Base-by-base conservation (phyloP, 2,329 filamentous ascomycete genomes). In the Alternaria metachromatica region DNA sequence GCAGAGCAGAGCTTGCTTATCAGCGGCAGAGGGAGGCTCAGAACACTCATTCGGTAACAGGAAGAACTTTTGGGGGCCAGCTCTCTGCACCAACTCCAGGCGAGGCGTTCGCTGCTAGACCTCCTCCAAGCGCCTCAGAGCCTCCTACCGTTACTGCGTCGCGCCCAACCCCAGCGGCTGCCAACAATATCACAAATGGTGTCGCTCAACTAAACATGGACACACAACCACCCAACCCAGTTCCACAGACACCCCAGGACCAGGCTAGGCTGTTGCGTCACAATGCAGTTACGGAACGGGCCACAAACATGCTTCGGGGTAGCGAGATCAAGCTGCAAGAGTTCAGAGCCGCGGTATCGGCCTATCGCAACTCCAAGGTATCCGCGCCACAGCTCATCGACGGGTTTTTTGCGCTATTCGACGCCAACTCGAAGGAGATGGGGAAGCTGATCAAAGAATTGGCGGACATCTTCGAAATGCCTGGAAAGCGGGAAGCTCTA, bases 11-110 rank as follows among this genome's bases (percentile, higher is more conserved):
- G 80, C 83, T 97, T 57, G 95, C 96, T 3, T 97, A 93, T 78
- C 95, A 98, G 76, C 87, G 96, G 55, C 93, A 97, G 74, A 89
- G 97, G 85, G 94, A 94, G 44, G 93, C 98, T 54, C 94, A 97
- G 72, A 94, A 90, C 54, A 90, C 93, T 1, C 93, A 96, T 75
- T 93, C 93, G 0, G 87, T 93, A 0, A 89, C 92, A 0, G 90
- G 88, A 48, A 88, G 94, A 46, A 93, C 89, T 3, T 97, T 97
- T 82, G 94, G 94, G 46, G 93, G 94, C 7, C 90, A 93, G 72
- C 86, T 97, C 55, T 92, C 91, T n/a, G 78, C 85, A 20, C 75
- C 75, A 41, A 78, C 76, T n/a, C 74, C 76, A 75, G 69, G 80
- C 56, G 79, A 86, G 46, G 76, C 80, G 13, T 80, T 79, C 56